Evolutionary conservation across 768 basidiomycete species (phyloP), one percentile per base, ranked within the genome.

Genomic region (Amanita pseudoporphyria): DNA sequence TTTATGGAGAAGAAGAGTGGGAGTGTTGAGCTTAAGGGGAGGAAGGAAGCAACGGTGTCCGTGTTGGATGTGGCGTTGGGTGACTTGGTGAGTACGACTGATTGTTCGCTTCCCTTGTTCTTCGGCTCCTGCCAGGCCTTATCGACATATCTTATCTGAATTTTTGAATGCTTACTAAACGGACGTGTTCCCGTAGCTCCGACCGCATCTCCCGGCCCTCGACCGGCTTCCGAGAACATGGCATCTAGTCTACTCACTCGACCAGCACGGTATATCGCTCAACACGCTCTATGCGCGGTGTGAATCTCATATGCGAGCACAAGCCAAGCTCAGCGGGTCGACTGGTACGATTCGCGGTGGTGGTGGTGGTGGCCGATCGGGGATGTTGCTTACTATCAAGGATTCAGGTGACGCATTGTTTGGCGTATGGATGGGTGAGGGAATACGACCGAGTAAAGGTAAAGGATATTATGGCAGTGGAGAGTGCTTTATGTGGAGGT

Each of bases 231-330:
- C 83, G 0, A 70, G 72, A 6, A 67, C 72, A 24, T 95, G 92
- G 92, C 75, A 76, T 0, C 75, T 94, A 0, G 66, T 92, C 5
- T 93, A 94, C 67, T 93, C 90, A 13, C 73, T 96, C 14, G 95
- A 98, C 59, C 93, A 96, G 58, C 87, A 98, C 56, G 95, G 95
- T 0, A 92, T 94, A 39, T 94, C 91, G 10, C 72, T 97, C 12
- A 81, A 84, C 39, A 96, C 95, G 1, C 74, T 97, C 5, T 97
- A 96, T 62, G 58, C 73, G 2, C 74, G 74, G 1, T 87, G 82
- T 47, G 78, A 77, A 45, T 60, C 68, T 1, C 62, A 58, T 3
- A 60, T 65, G 22, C 62, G 64, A 18, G 57, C 59, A 2, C 49
- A 62, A n/a, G 62, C 60, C 6, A 60, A 61, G 3, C 58, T 56